phyloP scores from a whole-genome alignment of 495 filamentous ascomycete species.

The Elaphomyces granulatus region DNA sequence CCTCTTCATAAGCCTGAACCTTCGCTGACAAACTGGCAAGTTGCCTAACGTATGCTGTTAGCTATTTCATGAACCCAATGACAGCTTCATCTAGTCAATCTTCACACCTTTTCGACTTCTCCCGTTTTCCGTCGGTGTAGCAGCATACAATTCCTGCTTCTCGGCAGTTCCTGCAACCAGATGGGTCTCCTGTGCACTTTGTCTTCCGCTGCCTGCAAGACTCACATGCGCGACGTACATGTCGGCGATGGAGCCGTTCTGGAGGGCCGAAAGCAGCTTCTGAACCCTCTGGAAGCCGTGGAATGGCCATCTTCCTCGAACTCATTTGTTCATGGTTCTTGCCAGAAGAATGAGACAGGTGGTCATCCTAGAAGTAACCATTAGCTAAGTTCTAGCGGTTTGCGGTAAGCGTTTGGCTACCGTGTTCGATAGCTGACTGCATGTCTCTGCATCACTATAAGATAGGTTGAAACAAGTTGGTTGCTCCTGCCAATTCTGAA shows the following conservation, averaged over 20 bases:
- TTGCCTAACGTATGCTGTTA: conserved; percentile 15
- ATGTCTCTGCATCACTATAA: conserved; percentile 18
- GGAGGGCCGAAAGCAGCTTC: conserved; percentile 25
- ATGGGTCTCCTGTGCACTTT: conserved; percentile 43
- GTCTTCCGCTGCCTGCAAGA: conserved; percentile 38
- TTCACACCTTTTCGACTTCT: conserved; percentile 38
- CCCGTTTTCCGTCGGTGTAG: conserved; percentile 44
- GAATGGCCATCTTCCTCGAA: conserved; percentile 28
- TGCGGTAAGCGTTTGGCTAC: too few relatives aligned
- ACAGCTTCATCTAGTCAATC: background rate
- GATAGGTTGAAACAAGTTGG: conserved; percentile 20
- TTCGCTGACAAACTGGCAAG: conserved; percentile 36
- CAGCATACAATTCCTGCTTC: conserved; percentile 36
- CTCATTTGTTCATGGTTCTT: conserved; percentile 9
- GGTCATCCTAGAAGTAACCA: conserved; percentile 12
- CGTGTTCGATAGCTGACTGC: conserved; percentile 15
- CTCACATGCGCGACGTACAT: conserved; percentile 35
- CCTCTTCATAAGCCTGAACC: conserved; percentile 35
- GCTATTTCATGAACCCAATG: background rate
- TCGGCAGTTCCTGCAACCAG: conserved; percentile 40
- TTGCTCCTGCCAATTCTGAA: conserved; percentile 19
- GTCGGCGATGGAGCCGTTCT: conserved; percentile 27
- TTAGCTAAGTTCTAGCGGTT: conserved; percentile 5
- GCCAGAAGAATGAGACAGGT: conserved; percentile 8
- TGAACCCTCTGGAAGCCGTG: conserved; percentile 26